Evolutionary conservation across 495 filamentous ascomycete species (phyloP), one percentile per base, ranked within the genome.

Genomic region (Gamarada debralockiae): DNA sequence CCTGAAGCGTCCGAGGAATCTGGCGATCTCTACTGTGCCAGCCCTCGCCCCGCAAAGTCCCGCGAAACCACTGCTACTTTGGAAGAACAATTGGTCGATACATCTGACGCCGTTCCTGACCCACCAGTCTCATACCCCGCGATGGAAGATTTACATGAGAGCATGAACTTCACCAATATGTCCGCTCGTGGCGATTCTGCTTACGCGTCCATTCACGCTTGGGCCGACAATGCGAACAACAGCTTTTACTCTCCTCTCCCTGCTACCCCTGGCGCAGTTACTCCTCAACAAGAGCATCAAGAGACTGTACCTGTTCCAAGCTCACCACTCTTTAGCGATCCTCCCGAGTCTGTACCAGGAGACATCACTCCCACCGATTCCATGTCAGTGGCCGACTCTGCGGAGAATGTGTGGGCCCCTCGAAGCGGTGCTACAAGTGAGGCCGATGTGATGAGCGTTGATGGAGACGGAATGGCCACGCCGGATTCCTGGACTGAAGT

Each of bases 401-500:
- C 46, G 1, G 68, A 74, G 18, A 61, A 62, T n/a, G 61, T 44
- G 12, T 73, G 70, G 50, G 45, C 61, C 23, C 42, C 61, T 39
- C 3, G 67, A 63, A 49, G 72, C 25, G 62, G 56, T 25, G 62
- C 55, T 76, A 59, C 61, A 0, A 60, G 58, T 27, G 58, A 64
- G 1, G 57, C 38, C 50, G 84, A 85, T 57, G 78, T 84, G 9
- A 66, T 89, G 71, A 92, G 87, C 62, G 82, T 88, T 9, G 69
- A 78, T 54, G 84, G 73, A 15, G 77, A 75, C 15, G 82, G 80
- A 6, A 72, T 81, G 34, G 65, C 67, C 36, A 92, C 86, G 8
- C 85, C 86, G 0, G 76, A 77, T 27, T 87, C 81, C 65, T 92
- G 87, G 87, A 86, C 85, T 3, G 87, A 92, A 50, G 79, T 92